phyloP scores from a whole-genome alignment of 2,329 filamentous ascomycete genomes.

The Blastomyces parvus region DNA sequence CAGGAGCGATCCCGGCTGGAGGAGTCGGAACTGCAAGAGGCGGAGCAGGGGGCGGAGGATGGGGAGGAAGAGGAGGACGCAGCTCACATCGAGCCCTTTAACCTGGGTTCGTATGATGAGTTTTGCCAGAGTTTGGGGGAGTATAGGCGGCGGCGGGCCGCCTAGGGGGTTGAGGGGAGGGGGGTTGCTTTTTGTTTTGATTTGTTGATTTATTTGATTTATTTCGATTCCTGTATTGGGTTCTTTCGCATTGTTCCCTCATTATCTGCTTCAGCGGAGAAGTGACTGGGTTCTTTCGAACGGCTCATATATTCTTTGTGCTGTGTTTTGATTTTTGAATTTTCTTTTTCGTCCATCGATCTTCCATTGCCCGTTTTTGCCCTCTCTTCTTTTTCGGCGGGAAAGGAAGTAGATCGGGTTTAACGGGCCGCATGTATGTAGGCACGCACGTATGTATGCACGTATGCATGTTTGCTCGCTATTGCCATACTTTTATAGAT shows the following conservation, averaged over 20 bases:
- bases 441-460: background rate
- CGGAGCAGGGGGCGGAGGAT: background rate
- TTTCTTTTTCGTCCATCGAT: background rate
- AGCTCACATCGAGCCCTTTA: constrained; percentile 1
- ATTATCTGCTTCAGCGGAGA: constrained; percentile 2
- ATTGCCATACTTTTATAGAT: background rate
- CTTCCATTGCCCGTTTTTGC: background rate
- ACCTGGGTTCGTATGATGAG: constrained; percentile 2
- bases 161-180: constrained; percentile 5
- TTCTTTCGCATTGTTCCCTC: constrained; percentile 10
- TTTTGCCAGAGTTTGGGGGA: constrained; percentile 1
- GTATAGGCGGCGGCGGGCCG: constrained; percentile 1
- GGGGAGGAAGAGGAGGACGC: constrained; percentile 1
- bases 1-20: constrained; percentile 1
- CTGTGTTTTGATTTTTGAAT: background rate
- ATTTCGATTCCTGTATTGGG: background rate
- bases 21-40: background rate
- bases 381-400: background rate
- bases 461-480: constrained; percentile 4
- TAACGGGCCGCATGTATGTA: background rate
- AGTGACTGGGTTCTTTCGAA: background rate
- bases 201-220: constrained; percentile 8
- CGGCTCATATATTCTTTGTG: background rate
- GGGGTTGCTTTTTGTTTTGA: constrained; percentile 7
- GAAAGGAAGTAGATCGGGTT: background rate